phyloP scores from a whole-genome alignment of 805 yeast genomes.

The Barnettozyma sucrosica region DNA sequence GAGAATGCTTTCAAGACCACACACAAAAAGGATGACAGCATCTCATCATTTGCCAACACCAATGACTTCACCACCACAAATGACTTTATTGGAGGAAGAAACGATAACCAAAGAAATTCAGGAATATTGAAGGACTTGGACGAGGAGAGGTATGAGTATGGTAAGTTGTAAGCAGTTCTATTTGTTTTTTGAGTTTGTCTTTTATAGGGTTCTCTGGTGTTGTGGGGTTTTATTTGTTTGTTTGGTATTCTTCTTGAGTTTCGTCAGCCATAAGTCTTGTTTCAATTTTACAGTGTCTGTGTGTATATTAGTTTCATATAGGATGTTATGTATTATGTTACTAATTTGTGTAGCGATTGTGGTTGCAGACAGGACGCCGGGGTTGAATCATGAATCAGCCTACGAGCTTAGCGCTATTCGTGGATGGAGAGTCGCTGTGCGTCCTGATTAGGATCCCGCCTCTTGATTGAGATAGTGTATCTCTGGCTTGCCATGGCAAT shows the following conservation, averaged over 20 bases:
- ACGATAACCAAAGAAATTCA: not conserved
- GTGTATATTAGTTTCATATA: not conserved
- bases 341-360: not conserved
- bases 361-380: no score
- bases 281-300: not conserved
- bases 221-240: not conserved
- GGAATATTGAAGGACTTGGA: not conserved
- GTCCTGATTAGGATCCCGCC: no score
- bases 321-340: not conserved
- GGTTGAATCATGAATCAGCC: no score
- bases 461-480: no score
- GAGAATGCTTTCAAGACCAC: conserved; percentile 5
- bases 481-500: no score
- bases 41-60: conserved; percentile 18
- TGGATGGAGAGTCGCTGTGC: no score
- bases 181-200: not conserved
- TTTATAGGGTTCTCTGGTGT: not conserved
- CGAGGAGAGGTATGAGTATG: not conserved
- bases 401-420: no score
- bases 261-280: not conserved
- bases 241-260: not conserved
- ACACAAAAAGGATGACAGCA: conserved; percentile 16
- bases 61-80: conserved; percentile 15
- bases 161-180: not conserved
- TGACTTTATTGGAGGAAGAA: conserved; percentile 18